Evolutionary conservation across 2,329 filamentous ascomycete genomes (phyloP), one percentile per base, ranked within the genome.

Genomic region (Harringtonia lauricola): DNA sequence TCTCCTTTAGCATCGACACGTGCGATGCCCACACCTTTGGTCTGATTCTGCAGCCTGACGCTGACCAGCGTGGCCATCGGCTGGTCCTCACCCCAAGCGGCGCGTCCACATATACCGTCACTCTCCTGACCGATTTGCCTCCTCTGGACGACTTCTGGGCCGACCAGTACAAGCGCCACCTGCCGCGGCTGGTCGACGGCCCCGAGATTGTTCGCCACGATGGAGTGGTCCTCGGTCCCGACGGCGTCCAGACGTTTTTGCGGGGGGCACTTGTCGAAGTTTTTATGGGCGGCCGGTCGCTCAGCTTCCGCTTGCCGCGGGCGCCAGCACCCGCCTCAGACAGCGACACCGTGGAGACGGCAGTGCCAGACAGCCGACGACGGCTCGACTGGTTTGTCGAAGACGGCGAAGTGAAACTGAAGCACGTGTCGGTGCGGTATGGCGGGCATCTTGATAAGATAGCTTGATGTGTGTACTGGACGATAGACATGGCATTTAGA

Each of bases 81-180:
- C 48, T 59, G 19, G 52, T 52, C 48, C 54, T 59, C 21, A 48
- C 19, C 17, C 51, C 54, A 3, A 45, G 50, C 1, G 47, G 45
- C 17, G 45, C 46, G n/a, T 50, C 50, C n/a, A 36, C 51, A 6
- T 58, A 55, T 45, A 50, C 54, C 18, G 52, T 61, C 28, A 41
- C 49, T n/a, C 49, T 62, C 7, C 39, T 56, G 29, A 54, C 54
- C 6, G 57, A 60, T 43, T 55, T 57, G 29, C 53, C 59, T 8
- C 57, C 60, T 4, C 53, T 63, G 2, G 60, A 63, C 47, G 59
- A 63, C 47, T 62, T 62, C 47, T 63, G 60, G 60, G 59, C 57
- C n/a, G 59, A 62, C 39, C 60, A 61, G 46, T 62, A 62, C 46
- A 47, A 51, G 12, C 45, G 59, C 14, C 50, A 61, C 24, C 51